Evolutionary conservation across 306 rosid genomes (phyloP), one percentile per base, ranked within the genome.

Genomic region (Echinosophora koreensis): DNA sequence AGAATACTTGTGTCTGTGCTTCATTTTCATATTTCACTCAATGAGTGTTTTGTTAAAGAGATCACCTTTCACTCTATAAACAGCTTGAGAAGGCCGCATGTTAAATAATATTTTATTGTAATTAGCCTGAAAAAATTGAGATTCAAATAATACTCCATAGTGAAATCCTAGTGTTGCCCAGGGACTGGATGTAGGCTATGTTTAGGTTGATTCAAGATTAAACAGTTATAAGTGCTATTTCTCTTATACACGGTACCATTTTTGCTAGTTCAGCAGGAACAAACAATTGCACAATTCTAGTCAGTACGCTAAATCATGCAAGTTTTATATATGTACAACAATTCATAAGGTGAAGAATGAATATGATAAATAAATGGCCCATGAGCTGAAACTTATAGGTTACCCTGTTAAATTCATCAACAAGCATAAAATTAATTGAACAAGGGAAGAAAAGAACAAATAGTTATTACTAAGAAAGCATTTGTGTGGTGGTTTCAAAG

Each of bases 401-500:
- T 41, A 32, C 35, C 47, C 38, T 47, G 27, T 10, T 35, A 52
- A 18, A 52, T 34, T 37, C 50, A 77, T 56, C 49, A 39, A 37
- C 11, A 51, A 12, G 49, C 5, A 58, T 66, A 59, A 9, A 77
- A 66, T 14, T 41, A 57, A 63, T 64, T 54, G 52, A 65, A 73
- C 35, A 47, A 28, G 3, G 9, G 3, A 72, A 61, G 49, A 54
- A 47, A 78, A 47, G 60, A 50, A 9, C 10, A 35, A 51, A 32
- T 71, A 35, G 49, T 32, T 75, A 22, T 56, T 88, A 95, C 99
- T 81, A 81, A 89, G 83, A 76, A 89, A 82, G 98, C 98, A 95
- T 79, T 91, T 90, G 74, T 92, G 98, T 94, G 96, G 91, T 42
- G 94, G 94, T 83, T 85, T 82, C 76, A 95, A 77, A 65, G 96